Conservation (phyloP, 2,329 filamentous ascomycete species). For the Epichloe uncinata region DNA sequence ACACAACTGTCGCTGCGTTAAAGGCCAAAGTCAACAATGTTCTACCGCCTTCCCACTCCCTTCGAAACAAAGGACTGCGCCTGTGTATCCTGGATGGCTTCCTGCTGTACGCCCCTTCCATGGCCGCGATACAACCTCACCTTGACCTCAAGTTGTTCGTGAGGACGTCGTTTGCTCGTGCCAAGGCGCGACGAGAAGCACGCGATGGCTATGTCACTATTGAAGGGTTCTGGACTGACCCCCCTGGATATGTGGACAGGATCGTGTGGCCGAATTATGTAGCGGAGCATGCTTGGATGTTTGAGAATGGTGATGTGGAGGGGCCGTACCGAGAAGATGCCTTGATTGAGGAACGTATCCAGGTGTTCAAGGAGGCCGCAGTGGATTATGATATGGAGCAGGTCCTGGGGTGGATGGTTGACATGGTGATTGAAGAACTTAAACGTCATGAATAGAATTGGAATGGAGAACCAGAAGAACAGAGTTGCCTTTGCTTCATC, state of each 20-base stretch:
- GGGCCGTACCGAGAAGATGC: constrained; percentile 35
- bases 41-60: constrained; percentile 28
- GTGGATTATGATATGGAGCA: constrained; percentile 46
- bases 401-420: constrained; percentile 56
- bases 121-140: constrained; percentile 41
- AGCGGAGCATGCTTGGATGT: constrained; percentile 67
- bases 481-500: neutral
- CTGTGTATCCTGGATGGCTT: constrained; percentile 82
- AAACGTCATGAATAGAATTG: constrained; percentile 12
- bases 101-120: constrained; percentile 54
- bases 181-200: constrained; percentile 52
- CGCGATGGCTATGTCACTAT: constrained; percentile 66
- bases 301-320: constrained; percentile 55
- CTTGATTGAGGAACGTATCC: constrained; percentile 30
- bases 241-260: constrained; percentile 83
- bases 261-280: constrained; percentile 96
- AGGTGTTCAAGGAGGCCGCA: constrained; percentile 32
- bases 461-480: neutral
- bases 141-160: constrained; percentile 73
- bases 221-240: constrained; percentile 91
- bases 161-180: constrained; percentile 49
- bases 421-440: constrained; percentile 39
- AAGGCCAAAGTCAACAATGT: constrained; percentile 34
- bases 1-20: constrained; percentile 30
- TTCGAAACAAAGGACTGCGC: constrained; percentile 19